A percentile compares a stretch with the other conserved stretches of the same genome.
phyloP scores from a whole-genome alignment of 2,329 filamentous ascomycete genomes.

The Aspergillus sp. region DNA sequence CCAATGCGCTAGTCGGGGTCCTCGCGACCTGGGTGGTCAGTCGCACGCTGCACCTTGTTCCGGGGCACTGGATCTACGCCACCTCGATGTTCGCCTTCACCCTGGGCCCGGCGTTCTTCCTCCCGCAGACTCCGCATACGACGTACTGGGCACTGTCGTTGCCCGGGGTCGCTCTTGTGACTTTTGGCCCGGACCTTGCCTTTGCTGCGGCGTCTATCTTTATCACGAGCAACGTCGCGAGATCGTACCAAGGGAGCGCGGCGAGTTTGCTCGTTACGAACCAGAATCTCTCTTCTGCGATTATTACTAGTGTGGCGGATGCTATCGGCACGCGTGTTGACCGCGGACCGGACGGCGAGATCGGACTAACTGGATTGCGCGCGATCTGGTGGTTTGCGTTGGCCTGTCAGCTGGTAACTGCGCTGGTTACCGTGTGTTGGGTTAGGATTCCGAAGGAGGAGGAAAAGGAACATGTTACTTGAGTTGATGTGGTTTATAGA shows the following conservation, averaged over 20 bases:
- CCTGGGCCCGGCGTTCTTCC: conserved; percentile 39
- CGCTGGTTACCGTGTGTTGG: conserved; percentile 36
- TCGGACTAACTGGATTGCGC: conserved; percentile 34
- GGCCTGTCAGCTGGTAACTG: conserved; percentile 32
- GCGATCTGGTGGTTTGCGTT: conserved; percentile 44
- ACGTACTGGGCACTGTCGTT: conserved; percentile 47
- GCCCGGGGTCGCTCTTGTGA: conserved; percentile 44
- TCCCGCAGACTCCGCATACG: conserved; percentile 40
- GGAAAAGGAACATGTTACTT: conserved; percentile 30
- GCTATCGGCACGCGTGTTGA: conserved; percentile 34
- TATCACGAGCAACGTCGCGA: conserved; percentile 46
- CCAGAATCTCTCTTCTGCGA: conserved; percentile 46
- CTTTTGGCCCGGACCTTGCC: conserved; percentile 48
- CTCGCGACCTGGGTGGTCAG: conserved; percentile 47
- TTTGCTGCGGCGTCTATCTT: conserved; percentile 51
- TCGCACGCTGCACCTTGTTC: conserved; percentile 44
- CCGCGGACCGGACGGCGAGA: conserved; percentile 17
- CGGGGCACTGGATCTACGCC: conserved; percentile 47
- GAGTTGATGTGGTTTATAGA: neutral
- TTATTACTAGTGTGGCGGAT: conserved; percentile 37
- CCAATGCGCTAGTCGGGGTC: conserved; percentile 46
- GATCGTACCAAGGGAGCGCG: conserved; percentile 48
- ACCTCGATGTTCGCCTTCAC: conserved; percentile 43
- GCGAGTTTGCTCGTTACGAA: conserved; percentile 48
- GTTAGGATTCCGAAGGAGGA: conserved; percentile 44